Evolutionary conservation across 2,329 filamentous ascomycete species (phyloP).

Genomic region (Paraphaeosphaeria sporulosa): DNA sequence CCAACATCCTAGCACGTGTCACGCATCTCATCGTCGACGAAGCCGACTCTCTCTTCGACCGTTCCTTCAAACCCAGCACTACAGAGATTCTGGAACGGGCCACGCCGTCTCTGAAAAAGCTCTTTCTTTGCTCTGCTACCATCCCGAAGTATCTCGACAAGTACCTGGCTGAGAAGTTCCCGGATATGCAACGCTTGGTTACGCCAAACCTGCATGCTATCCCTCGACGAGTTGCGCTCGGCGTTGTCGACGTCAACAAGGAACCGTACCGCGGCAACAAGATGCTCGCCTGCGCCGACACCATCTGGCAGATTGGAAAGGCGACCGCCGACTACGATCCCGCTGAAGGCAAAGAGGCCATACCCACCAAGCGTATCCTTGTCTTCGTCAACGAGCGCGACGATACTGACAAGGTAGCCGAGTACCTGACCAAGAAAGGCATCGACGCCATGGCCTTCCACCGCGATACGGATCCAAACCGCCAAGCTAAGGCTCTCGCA

Average conservation of each 20-base stretch:
- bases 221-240: slow-evolving; percentile 90
- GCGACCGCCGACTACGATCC: slow-evolving; percentile 61
- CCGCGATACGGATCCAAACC: slow-evolving; percentile 80
- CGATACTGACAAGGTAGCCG: slow-evolving; percentile 79
- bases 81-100: slow-evolving; percentile 82
- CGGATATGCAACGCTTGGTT: slow-evolving; percentile 82
- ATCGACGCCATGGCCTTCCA: slow-evolving; percentile 88
- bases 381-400: slow-evolving; percentile 98
- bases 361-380: slow-evolving; percentile 82
- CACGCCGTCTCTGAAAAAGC: slow-evolving; percentile 80
- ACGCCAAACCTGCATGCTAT: slow-evolving; percentile 97
- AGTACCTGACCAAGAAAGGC: slow-evolving; percentile 82
- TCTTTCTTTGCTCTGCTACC: slow-evolving; percentile 94
- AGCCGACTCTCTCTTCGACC: slow-evolving; percentile 93
- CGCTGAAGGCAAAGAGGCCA: slow-evolving; percentile 57
- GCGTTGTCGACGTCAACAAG: slow-evolving; percentile 88
- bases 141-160: slow-evolving; percentile 90
- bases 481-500: slow-evolving; percentile 78
- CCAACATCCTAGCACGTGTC: slow-evolving; percentile 91
- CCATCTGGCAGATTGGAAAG: slow-evolving; percentile 91
- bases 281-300: slow-evolving; percentile 89
- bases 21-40: slow-evolving; percentile 91
- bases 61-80: slow-evolving; percentile 86
- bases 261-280: slow-evolving; percentile 96
- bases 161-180: slow-evolving; percentile 82